These are phyloP conservation scores for Silybum marianum DNA, from an alignment of 129 eudicot species.

Conservation along the genomic window DNA sequence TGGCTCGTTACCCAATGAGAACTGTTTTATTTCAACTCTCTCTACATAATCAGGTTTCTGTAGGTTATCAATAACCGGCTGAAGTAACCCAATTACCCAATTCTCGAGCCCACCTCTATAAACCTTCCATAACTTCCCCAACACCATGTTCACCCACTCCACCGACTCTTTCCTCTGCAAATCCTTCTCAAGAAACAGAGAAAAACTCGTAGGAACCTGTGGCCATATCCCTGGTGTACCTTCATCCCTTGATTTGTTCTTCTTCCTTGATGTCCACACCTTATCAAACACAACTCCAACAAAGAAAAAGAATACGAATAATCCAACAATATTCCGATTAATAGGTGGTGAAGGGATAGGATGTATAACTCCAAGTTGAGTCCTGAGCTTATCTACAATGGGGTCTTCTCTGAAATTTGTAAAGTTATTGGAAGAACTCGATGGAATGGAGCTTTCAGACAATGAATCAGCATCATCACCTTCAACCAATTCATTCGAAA, in stretches of 20 bases:
- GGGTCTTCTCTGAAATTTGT: slow-evolving; percentile 79
- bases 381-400: slow-evolving; percentile 87
- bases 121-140: slow-evolving; percentile 97
- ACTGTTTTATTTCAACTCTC: slow-evolving; percentile 96
- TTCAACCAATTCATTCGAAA: slow-evolving; percentile 45
- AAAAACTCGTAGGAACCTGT: slow-evolving; percentile 66
- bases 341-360: slow-evolving; percentile 93
- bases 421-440: slow-evolving; percentile 45
- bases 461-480: slow-evolving; percentile 25
- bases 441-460: slow-evolving; percentile 30
- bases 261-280: slow-evolving; percentile 72
- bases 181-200: slow-evolving; percentile 86
- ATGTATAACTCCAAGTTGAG: slow-evolving; percentile 88
- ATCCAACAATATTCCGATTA: slow-evolving; percentile 66
- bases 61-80: slow-evolving; percentile 89
- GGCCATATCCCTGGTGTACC: slow-evolving; percentile 55
- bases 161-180: slow-evolving; percentile 98
- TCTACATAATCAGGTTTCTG: slow-evolving; percentile 90
- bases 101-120: slow-evolving; percentile 91
- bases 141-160: slow-evolving; percentile 99
- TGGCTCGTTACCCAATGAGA: slow-evolving; percentile 90
- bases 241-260: slow-evolving; percentile 43
- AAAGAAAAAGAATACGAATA: slow-evolving; percentile 89
- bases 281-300: slow-evolving; percentile 92
- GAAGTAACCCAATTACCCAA: slow-evolving; percentile 85